Evolutionary conservation across 257 asterid species (phyloP).

Genomic region (Nicotiana benthamiana): DNA sequence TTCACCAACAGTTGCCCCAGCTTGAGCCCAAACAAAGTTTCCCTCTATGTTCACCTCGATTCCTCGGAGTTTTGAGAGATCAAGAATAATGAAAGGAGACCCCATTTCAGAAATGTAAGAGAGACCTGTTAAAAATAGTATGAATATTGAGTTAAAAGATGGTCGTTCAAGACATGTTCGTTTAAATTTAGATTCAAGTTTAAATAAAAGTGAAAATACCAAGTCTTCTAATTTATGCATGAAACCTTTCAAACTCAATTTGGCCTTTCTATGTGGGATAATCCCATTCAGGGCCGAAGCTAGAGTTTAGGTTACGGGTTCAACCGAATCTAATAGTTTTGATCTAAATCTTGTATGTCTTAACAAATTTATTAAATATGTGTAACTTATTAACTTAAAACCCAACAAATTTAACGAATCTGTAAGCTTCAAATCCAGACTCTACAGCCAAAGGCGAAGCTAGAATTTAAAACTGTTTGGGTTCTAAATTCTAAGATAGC

Average conservation of each 20-base stretch:
- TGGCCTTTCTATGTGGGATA: not conserved
- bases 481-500: too few species aligned
- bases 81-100: constrained; percentile 17
- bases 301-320: too few species aligned
- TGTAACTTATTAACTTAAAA: too few species aligned
- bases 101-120: constrained; percentile 15
- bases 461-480: too few species aligned
- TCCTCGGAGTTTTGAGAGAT: constrained; percentile 20
- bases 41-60: constrained; percentile 19
- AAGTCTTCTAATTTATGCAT: not conserved
- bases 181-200: too few species aligned
- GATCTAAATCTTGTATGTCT: too few species aligned
- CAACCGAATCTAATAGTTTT: too few species aligned
- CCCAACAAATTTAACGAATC: too few species aligned
- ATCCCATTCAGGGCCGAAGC: not conserved
- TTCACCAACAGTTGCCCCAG: constrained; percentile 29
- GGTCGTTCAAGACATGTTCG: not conserved
- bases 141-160: not conserved
- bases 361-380: too few species aligned
- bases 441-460: too few species aligned
- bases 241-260: not conserved
- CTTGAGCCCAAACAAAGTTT: constrained; percentile 23
- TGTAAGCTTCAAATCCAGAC: too few species aligned
- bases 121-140: constrained; percentile 6
- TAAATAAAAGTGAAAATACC: too few species aligned